Conservation (phyloP, 139 green algal genomes). For the Helicosporidium sp. region DNA sequence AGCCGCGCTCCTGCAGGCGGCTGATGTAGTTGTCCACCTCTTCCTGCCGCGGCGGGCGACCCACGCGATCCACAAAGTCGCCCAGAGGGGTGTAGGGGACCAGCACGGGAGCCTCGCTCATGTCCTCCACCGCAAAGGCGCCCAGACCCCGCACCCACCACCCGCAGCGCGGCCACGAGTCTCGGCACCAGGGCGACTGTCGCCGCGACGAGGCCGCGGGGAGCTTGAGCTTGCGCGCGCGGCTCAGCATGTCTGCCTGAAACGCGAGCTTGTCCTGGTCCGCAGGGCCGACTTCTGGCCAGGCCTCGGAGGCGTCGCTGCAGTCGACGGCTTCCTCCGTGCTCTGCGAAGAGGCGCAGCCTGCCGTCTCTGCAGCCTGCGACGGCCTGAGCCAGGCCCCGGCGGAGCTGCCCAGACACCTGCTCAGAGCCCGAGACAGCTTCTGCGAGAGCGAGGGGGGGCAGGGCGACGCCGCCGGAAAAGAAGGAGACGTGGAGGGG, state of each 20-base stretch:
- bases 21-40: conserved; percentile 38
- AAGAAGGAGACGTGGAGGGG: too few species aligned
- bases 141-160: conserved; percentile 22
- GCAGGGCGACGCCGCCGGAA: too few species aligned
- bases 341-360: background rate
- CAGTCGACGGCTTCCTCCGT: background rate
- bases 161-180: conserved; percentile 18
- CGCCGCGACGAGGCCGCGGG: conserved; percentile 1
- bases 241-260: background rate
- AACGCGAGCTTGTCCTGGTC: too few species aligned
- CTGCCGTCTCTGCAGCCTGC: background rate
- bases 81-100: conserved; percentile 34
- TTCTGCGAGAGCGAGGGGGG: too few species aligned
- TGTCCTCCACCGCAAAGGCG: conserved; percentile 24
- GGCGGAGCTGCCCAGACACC: too few species aligned
- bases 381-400: too few species aligned
- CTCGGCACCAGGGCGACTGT: conserved; percentile 13
- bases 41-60: conserved; percentile 6
- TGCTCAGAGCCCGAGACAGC: too few species aligned
- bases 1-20: conserved; percentile 57
- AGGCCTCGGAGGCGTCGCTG: too few species aligned
- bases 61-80: conserved; percentile 37
- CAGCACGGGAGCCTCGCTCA: conserved; percentile 39
- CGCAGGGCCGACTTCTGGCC: too few species aligned
- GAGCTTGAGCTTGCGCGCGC: conserved; percentile 1